These are phyloP conservation scores for Hordeum vulgare DNA, from an alignment of 176 grass and related monocot species.

Conservation along the genomic window DNA sequence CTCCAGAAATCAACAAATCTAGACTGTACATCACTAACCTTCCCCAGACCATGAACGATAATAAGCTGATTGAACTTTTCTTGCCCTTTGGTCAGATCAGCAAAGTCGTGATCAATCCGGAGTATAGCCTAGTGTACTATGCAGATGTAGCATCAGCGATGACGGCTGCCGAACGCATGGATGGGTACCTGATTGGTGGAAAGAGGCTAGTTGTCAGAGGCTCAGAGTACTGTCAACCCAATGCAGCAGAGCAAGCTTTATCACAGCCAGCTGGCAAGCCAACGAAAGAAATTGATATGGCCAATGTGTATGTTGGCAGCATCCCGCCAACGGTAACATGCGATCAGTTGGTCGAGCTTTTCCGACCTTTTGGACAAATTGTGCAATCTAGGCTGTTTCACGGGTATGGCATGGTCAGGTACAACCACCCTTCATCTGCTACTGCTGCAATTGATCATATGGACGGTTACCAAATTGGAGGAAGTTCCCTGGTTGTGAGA, in stretches of 20 bases:
- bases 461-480: slow-evolving; percentile 60
- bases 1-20: slow-evolving; percentile 33
- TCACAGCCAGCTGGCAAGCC: slow-evolving; percentile 20
- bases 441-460: slow-evolving; percentile 35
- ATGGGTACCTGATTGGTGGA: slow-evolving; percentile 51
- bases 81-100: slow-evolving; percentile 46
- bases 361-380: slow-evolving; percentile 54
- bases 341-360: slow-evolving; percentile 51
- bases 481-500: slow-evolving; percentile 51
- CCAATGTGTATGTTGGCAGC: slow-evolving; percentile 46
- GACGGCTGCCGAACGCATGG: slow-evolving; percentile 34
- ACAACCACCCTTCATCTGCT: slow-evolving; percentile 34
- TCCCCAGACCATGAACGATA: slow-evolving; percentile 31
- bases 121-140: slow-evolving; percentile 50
- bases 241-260: slow-evolving; percentile 15
- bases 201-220: slow-evolving; percentile 41
- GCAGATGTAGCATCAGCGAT: slow-evolving; percentile 28
- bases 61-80: slow-evolving; percentile 52
- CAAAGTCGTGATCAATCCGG: slow-evolving; percentile 27
- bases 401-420: slow-evolving; percentile 59
- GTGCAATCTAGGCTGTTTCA: slow-evolving; percentile 41
- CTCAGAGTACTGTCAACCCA: background rate
- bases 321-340: slow-evolving; percentile 41
- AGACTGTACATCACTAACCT: slow-evolving; percentile 38
- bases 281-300: slow-evolving; percentile 41